Conservation (phyloP, 805 yeast genomes). For the Candida namnaoensis region DNA sequence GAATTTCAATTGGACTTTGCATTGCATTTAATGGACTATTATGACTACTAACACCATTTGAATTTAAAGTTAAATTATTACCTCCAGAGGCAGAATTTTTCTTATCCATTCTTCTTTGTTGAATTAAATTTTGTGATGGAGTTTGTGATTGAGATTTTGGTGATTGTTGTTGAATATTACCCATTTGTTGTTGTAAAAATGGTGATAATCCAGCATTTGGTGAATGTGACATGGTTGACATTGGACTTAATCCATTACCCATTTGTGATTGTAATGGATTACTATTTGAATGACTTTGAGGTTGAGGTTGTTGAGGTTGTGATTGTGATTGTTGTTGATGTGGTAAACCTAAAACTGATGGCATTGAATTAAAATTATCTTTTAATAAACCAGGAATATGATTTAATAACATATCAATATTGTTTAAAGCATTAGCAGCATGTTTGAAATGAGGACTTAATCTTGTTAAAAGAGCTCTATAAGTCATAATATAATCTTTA, state of each 20-base stretch:
- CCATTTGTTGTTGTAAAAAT: constrained; percentile 5
- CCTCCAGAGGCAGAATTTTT: no score
- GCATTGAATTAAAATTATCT: constrained; percentile 4
- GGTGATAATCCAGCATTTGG: constrained; percentile 7
- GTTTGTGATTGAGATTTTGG: background rate
- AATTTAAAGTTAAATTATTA: no score
- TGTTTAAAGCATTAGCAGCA: constrained; percentile 63
- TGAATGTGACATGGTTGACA: constrained; percentile 13
- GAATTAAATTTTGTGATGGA: no score
- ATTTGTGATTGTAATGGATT: constrained; percentile 6
- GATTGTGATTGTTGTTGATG: constrained; percentile 4
- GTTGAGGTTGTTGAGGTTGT: constrained; percentile 1
- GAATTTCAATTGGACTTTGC: background rate
- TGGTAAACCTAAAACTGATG: background rate
- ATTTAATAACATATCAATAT: constrained; percentile 61
- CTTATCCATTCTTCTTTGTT: background rate
- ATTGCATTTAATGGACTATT: background rate
- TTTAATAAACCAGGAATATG: constrained; percentile 63
- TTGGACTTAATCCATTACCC: constrained; percentile 6
- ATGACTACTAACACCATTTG: no score
- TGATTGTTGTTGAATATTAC: background rate
- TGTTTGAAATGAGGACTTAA: constrained; percentile 73
- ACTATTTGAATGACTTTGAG: no score
- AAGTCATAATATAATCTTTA: constrained; percentile 63
- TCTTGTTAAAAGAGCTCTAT: constrained; percentile 67